Conservation (phyloP, 352 stramenopile species). For the Poterioochromonas sp. region DNA sequence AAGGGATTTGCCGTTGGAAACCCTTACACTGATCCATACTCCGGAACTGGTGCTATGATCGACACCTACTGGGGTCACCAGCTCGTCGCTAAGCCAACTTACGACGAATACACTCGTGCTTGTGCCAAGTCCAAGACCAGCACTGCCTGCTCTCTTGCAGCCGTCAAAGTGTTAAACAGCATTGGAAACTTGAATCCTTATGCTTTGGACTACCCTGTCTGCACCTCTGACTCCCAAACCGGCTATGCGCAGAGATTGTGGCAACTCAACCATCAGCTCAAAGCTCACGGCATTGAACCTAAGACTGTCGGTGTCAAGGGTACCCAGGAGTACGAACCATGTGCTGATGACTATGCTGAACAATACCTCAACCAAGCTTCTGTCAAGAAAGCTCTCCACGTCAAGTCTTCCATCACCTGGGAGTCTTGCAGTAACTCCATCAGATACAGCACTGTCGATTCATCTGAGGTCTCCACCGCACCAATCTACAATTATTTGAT, state of each 20-base stretch:
- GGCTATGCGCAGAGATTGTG: constrained; percentile 6
- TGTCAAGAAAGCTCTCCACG: constrained; percentile 22
- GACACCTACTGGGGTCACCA: constrained; percentile 36
- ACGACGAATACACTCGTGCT: neutral
- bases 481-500: constrained; percentile 33
- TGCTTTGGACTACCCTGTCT: constrained; percentile 55
- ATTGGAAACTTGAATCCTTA: constrained; percentile 48
- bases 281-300: neutral
- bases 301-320: neutral
- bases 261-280: neutral
- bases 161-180: constrained; percentile 34
- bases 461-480: neutral
- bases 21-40: constrained; percentile 51
- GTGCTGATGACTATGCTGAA: constrained; percentile 2
- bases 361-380: neutral
- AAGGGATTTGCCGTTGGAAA: constrained; percentile 59
- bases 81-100: neutral
- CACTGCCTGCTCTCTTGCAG: constrained; percentile 27
- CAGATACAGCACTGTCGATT: constrained; percentile 6
- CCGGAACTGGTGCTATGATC: constrained; percentile 22
- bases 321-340: constrained; percentile 16
- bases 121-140: constrained; percentile 10
- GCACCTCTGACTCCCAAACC: constrained; percentile 24
- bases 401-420: constrained; percentile 6
- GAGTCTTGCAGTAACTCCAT: neutral